Conservation (phyloP, 768 basidiomycete genomes). For the Lactarius akahatsu region DNA sequence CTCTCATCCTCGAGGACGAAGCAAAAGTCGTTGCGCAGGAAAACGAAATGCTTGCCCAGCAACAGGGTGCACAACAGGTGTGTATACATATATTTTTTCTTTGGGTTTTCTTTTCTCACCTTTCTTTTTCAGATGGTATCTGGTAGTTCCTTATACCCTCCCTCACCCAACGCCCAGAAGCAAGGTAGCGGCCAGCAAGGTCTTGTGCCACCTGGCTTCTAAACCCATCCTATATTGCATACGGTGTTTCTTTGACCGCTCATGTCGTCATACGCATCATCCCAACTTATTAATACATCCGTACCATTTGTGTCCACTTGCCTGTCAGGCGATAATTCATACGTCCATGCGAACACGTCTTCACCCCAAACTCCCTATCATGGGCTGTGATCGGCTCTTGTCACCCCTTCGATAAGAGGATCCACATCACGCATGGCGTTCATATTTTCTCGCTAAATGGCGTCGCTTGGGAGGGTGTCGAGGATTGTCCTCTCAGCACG, state of each 20-base stretch:
- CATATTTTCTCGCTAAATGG: not conserved
- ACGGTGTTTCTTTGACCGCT: not conserved
- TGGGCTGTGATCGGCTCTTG: not conserved
- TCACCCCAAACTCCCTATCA: not conserved
- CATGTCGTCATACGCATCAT: slow-evolving; percentile 15
- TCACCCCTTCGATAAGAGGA: not conserved
- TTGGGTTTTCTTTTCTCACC: slow-evolving; percentile 1
- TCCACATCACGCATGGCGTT: not conserved
- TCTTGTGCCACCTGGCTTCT: slow-evolving; percentile 30
- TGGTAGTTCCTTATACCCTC: slow-evolving; percentile 26
- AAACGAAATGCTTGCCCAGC: slow-evolving; percentile 89
- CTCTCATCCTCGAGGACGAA: slow-evolving; percentile 93
- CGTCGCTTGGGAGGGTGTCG: not conserved
- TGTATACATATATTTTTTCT: not conserved
- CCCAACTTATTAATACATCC: slow-evolving; percentile 11
- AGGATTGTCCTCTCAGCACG: not conserved
- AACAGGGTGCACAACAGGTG: slow-evolving; percentile 90
- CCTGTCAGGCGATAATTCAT: not conserved
- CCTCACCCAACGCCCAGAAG: slow-evolving; percentile 21
- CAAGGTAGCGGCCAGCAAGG: slow-evolving; percentile 26
- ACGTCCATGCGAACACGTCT: not conserved
- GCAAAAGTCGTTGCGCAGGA: slow-evolving; percentile 93
- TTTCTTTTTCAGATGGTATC: slow-evolving; percentile 25
- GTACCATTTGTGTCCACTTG: not conserved
- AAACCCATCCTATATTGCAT: not conserved